Percentiles rank a stretch among this genome's conserved stretches.
Evolutionary conservation across 495 filamentous ascomycete genomes (phyloP).

Genomic region (Cercophora scortea): DNA sequence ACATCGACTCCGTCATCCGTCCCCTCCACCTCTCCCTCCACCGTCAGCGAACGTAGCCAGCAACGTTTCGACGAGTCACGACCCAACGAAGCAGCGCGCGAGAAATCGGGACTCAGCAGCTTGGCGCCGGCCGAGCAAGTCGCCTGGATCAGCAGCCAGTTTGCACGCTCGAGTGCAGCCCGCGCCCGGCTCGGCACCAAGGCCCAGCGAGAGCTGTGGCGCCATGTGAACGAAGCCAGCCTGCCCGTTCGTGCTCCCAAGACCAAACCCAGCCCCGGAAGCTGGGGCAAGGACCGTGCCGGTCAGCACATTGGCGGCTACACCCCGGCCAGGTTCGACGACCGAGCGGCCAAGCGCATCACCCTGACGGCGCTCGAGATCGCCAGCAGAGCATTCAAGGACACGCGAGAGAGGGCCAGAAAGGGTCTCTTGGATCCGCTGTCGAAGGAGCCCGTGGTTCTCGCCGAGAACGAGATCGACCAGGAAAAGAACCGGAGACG

Average conservation of each 20-base stretch:
- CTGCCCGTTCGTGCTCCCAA: constrained; percentile 30
- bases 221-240: constrained; percentile 34
- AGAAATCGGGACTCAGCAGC: constrained; percentile 22
- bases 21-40: constrained; percentile 23
- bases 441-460: constrained; percentile 14
- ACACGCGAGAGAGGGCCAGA: constrained; percentile 16
- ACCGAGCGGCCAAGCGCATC: constrained; percentile 18
- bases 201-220: constrained; percentile 43
- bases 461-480: constrained; percentile 31
- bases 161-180: constrained; percentile 21
- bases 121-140: constrained; percentile 29
- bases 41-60: constrained; percentile 26
- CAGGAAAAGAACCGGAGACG: constrained; percentile 35
- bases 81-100: constrained; percentile 23
- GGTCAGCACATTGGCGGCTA: constrained; percentile 34
- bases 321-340: constrained; percentile 28
- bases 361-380: constrained; percentile 20
- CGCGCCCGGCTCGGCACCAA: constrained; percentile 25
- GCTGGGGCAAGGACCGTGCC: constrained; percentile 36
- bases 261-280: constrained; percentile 13
- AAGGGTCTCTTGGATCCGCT: constrained; percentile 2
- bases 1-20: background rate
- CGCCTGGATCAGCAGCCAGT: constrained; percentile 26
- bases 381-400: constrained; percentile 21
- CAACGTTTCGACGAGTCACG: constrained; percentile 29